A percentile compares a stretch with the other conserved stretches of the same genome.
phyloP scores from a whole-genome alignment of 176 grass and related monocot genomes.

The Rhynchospora breviuscula region DNA sequence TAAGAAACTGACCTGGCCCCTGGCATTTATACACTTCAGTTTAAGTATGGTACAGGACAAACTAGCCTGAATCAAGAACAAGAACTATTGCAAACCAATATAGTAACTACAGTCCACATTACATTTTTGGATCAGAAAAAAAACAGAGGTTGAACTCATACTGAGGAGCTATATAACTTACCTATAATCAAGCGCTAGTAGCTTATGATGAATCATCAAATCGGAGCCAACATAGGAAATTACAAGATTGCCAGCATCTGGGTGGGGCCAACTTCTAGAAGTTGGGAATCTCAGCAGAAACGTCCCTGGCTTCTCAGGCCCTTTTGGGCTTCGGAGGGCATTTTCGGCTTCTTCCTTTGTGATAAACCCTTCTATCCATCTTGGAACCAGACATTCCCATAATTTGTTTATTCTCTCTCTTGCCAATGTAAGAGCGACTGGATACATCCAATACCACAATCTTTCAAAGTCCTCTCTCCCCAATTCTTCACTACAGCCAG shows the following conservation, averaged over 20 bases:
- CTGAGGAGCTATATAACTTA: neutral
- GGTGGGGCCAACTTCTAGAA: constrained; percentile 86
- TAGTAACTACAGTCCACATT: neutral
- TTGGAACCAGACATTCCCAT: constrained; percentile 56
- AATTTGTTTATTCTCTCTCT: constrained; percentile 57
- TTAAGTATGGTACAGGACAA: neutral
- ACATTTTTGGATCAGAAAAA: neutral
- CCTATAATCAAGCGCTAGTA: constrained; percentile 67
- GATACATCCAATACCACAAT: constrained; percentile 92
- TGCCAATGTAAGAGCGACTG: constrained; percentile 67
- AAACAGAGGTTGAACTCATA: neutral
- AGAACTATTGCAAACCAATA: neutral
- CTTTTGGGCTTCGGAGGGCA: constrained; percentile 46
- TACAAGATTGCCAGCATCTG: constrained; percentile 74
- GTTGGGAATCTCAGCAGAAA: constrained; percentile 90
- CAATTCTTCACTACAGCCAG: constrained; percentile 60
- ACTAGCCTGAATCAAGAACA: neutral
- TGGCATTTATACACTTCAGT: neutral
- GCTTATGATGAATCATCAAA: constrained; percentile 55
- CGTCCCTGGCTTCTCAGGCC: constrained; percentile 39
- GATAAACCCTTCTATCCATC: constrained; percentile 85
- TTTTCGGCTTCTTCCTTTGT: constrained; percentile 68
- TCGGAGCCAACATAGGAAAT: constrained; percentile 61
- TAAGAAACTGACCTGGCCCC: neutral
- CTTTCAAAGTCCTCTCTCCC: constrained; percentile 68